Evolutionary conservation across 345 rosid species (phyloP), one percentile per base, ranked within the genome.

Genomic region (Corchorus capsularis): DNA sequence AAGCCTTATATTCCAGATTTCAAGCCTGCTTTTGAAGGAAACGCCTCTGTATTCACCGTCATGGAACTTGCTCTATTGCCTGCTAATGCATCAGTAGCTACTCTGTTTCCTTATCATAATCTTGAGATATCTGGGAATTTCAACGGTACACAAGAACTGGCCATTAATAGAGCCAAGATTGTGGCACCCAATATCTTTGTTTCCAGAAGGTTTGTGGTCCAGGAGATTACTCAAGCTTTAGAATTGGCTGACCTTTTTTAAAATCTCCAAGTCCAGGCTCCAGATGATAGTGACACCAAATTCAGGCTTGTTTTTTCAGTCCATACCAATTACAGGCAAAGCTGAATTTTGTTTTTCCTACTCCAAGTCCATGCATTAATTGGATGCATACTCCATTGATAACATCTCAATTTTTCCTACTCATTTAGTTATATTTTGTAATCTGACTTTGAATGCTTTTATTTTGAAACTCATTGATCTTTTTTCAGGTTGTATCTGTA

Each of bases 221-320:
- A 94, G 73, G 93, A 83, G 55, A 87, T 90, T 74, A 77, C 94
- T 32, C 81, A 76, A 50, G 80, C 86, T 81, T 82, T 88, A 34
- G 66, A 83, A 62, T 63, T 83, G 35, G 78, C 47, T 35, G 79
- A 64, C 69, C 65, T 75, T 75, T 62, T 82, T 77, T 75, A 71
- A 50, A n/a, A 15, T 43, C 35, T 49, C 69, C 22, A 74, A 27
- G 27, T 27, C 27, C 27, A 27, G 0, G n/a, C n/a, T n/a, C n/a
- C n/a, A n/a, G n/a, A n/a, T n/a, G n/a, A 27, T 27, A 27, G 19
- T 12, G 37, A 6, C 5, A 3, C 43, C 43, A 39, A 39, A 17
- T 45, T 17, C 6, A 11, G 37, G 12, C 37, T 5, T 61, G n/a
- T 61, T 61, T 27, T 27, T 0, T 27, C 27, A 32, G 41, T 61